phyloP scores from a whole-genome alignment of 2,329 filamentous ascomycete species.

The Claviceps capensis region DNA sequence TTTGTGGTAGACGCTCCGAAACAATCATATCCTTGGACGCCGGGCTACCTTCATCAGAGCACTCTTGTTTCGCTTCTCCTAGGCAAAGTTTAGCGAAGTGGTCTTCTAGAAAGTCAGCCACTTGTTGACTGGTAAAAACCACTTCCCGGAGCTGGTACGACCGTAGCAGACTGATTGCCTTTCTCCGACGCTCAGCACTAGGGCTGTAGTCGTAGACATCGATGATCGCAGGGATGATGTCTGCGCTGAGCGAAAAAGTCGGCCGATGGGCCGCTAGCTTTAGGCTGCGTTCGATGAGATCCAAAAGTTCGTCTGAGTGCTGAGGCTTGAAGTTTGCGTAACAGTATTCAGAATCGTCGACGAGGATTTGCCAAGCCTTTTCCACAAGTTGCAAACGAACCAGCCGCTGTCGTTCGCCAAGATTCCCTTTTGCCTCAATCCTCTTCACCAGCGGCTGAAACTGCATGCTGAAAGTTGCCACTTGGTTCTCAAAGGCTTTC shows the following conservation, averaged over 20 bases:
- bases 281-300: conserved; percentile 2
- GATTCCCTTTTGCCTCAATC: neutral
- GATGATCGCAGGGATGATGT: conserved; percentile 2
- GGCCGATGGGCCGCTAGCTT: neutral
- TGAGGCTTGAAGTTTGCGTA: neutral
- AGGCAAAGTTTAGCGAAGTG: conserved; percentile 1
- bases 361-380: conserved; percentile 1
- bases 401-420: neutral
- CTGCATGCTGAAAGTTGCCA: neutral
- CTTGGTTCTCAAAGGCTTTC: neutral
- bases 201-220: conserved; percentile 3
- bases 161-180: neutral
- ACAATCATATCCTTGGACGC: neutral
- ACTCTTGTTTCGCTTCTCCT: neutral
- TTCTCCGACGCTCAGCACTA: neutral
- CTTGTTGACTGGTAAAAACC: conserved; percentile 2
- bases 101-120: conserved; percentile 3
- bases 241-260: conserved; percentile 1
- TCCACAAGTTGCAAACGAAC: neutral
- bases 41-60: neutral
- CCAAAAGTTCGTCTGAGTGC: conserved; percentile 1
- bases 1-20: neutral
- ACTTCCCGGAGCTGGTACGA: conserved; percentile 2
- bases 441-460: neutral
- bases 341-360: neutral